Evolutionary conservation across 1,284 basidiomycete species (phyloP), one percentile per base, ranked within the genome.

Genomic region (Leccinum pallidistipes): DNA sequence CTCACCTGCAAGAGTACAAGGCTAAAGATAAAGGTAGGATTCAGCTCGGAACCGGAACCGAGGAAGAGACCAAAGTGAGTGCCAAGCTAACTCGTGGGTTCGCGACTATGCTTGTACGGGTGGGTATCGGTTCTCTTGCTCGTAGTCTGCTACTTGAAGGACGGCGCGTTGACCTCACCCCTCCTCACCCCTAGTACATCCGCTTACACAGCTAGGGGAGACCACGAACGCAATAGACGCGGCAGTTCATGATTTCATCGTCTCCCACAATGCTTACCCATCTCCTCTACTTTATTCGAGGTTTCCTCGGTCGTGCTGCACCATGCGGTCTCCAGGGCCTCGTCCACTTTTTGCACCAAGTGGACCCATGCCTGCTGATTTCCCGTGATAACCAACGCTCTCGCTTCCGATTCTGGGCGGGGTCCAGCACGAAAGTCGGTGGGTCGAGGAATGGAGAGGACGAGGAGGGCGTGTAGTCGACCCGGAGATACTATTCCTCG

Each of bases 281-380:
- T 95, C 93, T 2, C 94, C 95, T 0, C 77, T 97, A 36, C 82
- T 82, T 0, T 97, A 97, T 75, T 80, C 83, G 29, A 70, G 87
- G 8, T 97, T 90, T 71, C 94, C 95, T 6, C 88, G 87, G 66
- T 91, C 93, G 36, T 92, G 92, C 68, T 96, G 94, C 71, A 97
- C 94, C n/a, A 91, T 0, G 89, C 86, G 29, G 90, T 80, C 56
- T 80, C 77, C 2, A 61, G 45, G 18, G 70, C 51, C 43, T 66
- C 62, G 3, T 45, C 70, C 3, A 36, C 66, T 3, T 52, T 60
- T 24, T 68, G 64, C 9, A 85, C 71, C 21, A 79, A 71, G 59
- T 87, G 85, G 0, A 91, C 83, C 90, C 90, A 92, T 0, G 84
- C 79, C 56, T 79, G 0, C 63, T 58, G 36, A 91, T 81, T 27